Evolutionary conservation across 2,329 filamentous ascomycete species (phyloP), one percentile per base, ranked within the genome.

Genomic region (Fusarium nurragi): DNA sequence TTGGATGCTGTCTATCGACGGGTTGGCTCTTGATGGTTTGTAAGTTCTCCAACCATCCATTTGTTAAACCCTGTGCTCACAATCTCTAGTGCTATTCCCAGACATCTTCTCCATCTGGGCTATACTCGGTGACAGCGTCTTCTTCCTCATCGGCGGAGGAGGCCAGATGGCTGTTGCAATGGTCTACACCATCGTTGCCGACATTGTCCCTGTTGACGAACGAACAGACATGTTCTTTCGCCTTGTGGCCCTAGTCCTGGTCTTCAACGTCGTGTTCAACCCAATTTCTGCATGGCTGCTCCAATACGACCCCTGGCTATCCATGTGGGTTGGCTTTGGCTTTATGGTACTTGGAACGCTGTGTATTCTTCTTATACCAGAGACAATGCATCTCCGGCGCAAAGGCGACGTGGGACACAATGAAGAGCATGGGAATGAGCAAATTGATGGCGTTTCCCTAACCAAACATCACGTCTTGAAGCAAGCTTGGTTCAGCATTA

Each of bases 161-260:
- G 63, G 64, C 0, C 63, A 74, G 14, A 77, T 82, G 58, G 71
- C 76, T 0, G 60, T 65, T 3, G 80, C 81, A 47, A 82, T 83
- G 79, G 54, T 80, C 8, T 83, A 76, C 68, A 84, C 81, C 9
- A 75, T 79, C 34, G 55, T 82, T 13, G 76, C 78, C n/a, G 81
- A 84, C 50, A 77, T 80, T 2, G 70, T 78, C 0, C 78, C 79
- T 1, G 70, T 77, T 1, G 73, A 69, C 1, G 73, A 77, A 41
- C 60, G 79, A 45, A 79, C 81, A 6, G 73, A 74, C 10, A 71
- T 76, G 28, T 83, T 80, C 63, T 81, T 80, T 63, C 75, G 73
- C n/a, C 47, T 82, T 5, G 61, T 67, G 4, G 77, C 80, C 9
- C 55, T 76, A 2, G 76, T 74, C 12, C 71, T 82, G 4, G 59